A percentile compares a stretch with the other conserved stretches of the same genome.
These are phyloP conservation scores for Xylaria polymorpha DNA, from an alignment of 2,329 filamentous ascomycete species.

Conservation along the genomic window DNA sequence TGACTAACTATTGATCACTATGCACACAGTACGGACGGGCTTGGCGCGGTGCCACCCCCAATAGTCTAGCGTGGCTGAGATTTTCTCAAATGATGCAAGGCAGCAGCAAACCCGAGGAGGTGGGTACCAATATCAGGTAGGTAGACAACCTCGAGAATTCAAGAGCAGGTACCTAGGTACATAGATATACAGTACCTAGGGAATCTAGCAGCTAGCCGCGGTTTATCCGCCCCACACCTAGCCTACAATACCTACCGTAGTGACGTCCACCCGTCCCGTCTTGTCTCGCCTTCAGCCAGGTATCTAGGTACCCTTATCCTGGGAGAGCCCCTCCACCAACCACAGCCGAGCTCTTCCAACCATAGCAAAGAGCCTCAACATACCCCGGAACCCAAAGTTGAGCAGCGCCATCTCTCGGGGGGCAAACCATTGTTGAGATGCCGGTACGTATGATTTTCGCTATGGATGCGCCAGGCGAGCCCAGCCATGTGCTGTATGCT, in stretches of 20 bases:
- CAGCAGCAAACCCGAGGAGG: background rate
- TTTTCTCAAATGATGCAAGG: constrained; percentile 18
- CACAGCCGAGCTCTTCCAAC: constrained; percentile 7
- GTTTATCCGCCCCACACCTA: constrained; percentile 27
- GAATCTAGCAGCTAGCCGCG: constrained; percentile 15
- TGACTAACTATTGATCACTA: background rate
- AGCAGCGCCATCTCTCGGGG: constrained; percentile 42
- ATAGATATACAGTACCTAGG: background rate
- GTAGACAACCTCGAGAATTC: too few species aligned
- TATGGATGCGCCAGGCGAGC: background rate
- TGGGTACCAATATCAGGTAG: background rate
- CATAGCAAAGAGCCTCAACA: constrained; percentile 10
- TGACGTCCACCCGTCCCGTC: constrained; percentile 29
- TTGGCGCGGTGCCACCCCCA: background rate
- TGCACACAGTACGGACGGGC: background rate
- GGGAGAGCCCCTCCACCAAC: constrained; percentile 32
- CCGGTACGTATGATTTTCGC: constrained; percentile 54
- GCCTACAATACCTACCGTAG: too few species aligned
- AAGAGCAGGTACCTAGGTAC: background rate
- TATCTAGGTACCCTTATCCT: constrained; percentile 22
- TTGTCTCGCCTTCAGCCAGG: constrained; percentile 20
- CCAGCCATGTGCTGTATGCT: constrained; percentile 4
- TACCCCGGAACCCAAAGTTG: constrained; percentile 29
- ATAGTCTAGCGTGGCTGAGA: constrained; percentile 12
- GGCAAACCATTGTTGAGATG: constrained; percentile 56